Conservation (phyloP, 768 basidiomycete genomes). For the Pleurotus sapidus region DNA sequence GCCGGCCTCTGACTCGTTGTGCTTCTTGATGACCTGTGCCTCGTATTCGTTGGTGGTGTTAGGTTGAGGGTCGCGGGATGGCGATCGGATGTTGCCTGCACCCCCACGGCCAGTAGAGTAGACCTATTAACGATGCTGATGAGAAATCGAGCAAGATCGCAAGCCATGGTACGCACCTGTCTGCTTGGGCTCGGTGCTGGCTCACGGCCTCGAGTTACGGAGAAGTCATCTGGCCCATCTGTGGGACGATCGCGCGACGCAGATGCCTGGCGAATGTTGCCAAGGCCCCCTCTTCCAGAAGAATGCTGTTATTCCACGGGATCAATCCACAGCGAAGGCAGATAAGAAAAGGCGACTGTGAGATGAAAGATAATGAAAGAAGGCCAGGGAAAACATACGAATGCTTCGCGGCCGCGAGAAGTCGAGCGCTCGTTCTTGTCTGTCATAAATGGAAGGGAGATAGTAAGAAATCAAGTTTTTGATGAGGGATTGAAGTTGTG, state of each 20-base stretch:
- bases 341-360: neutral
- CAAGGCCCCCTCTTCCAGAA: constrained; percentile 65
- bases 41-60: constrained; percentile 21
- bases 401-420: constrained; percentile 58
- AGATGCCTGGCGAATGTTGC: constrained; percentile 59
- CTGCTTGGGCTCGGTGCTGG: constrained; percentile 28
- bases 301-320: constrained; percentile 34
- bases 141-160: neutral
- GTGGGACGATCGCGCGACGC: constrained; percentile 41
- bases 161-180: neutral
- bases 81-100: constrained; percentile 80
- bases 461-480: neutral
- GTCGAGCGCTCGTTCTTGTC: constrained; percentile 41
- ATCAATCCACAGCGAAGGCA: neutral
- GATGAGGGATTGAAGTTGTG: neutral
- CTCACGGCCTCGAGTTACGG: constrained; percentile 62
- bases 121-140: constrained; percentile 24
- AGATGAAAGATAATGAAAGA: neutral
- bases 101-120: constrained; percentile 77
- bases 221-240: constrained; percentile 54
- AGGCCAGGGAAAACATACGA: constrained; percentile 35
- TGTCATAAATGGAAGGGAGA: constrained; percentile 17
- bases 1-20: constrained; percentile 25
- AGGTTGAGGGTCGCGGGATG: constrained; percentile 51
- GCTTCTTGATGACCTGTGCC: constrained; percentile 33